Base-by-base conservation (phyloP, 2,329 filamentous ascomycete species). In the Colletotrichum filicis region DNA sequence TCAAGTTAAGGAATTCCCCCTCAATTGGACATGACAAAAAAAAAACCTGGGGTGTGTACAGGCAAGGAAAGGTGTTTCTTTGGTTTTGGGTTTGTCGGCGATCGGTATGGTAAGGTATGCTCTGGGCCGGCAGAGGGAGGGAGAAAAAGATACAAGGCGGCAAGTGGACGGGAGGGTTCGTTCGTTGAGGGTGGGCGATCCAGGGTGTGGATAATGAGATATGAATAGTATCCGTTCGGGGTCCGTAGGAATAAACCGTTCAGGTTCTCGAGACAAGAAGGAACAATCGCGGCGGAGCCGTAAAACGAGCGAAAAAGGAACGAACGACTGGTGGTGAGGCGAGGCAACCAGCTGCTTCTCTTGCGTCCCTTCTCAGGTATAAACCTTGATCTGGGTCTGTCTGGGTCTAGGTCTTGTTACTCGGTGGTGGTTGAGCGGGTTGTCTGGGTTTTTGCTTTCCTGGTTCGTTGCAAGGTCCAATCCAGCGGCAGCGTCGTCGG, bases 41-140 rank as follows among this genome's bases (percentile, higher is more conserved):
- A 42, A 42, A 24, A 65, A 70, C 59, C 71, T 19, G 35, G 60
- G 42, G 49, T 70, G 46, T 57, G 46, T 58, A 37, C 56, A 57
- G 63, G 49, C 32, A 49, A 60, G n/a, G 64, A 52, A 71, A 62
- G 30, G 56, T 35, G 28, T 28, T 24, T 22, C 26, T 60, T 28
- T 24, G 42, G 35, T 16, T 32, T 30, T 53, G 49, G 46, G 61
- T 53, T 49, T 32, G 61, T 64, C 28, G 55, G 30, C 37, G 65
- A 22, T 16, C 37, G 65, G 65, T 60, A 28, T 55, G 37, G 37
- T 42, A 19, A 42, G 65, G 65, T 60, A 28, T 59, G 42, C 49
- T 63, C 60, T 65, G 66, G 16, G 35, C 57, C 57, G 64, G 68
- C 64, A 68, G 68, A 68, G 57, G 57, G 35, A 49, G 42, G 42